Conservation (phyloP, 2,329 filamentous ascomycete species). For the Stenocarpella maydis region DNA sequence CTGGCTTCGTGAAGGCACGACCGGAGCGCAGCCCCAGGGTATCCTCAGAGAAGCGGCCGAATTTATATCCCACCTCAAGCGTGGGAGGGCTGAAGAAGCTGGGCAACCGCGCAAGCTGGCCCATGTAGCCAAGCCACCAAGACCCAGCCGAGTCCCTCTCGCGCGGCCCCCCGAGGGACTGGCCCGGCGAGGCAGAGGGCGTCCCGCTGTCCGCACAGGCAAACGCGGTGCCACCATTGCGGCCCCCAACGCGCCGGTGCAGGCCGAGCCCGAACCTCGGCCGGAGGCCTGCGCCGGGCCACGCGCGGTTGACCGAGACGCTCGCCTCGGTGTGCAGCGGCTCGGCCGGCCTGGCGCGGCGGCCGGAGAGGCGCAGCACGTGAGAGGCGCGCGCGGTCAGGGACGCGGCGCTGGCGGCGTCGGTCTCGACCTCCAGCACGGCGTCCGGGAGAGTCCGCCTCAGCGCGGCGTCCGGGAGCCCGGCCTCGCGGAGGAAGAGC, state of each 20-base stretch:
- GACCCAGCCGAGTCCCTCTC: background rate
- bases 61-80: slow-evolving; percentile 53
- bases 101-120: slow-evolving; percentile 5
- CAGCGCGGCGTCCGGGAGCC: slow-evolving; percentile 8
- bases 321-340: slow-evolving; percentile 50
- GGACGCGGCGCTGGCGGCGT: slow-evolving; percentile 49
- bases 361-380: slow-evolving; percentile 41
- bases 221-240: slow-evolving; percentile 46
- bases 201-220: slow-evolving; percentile 53
- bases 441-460: slow-evolving; percentile 38
- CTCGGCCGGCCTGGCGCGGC: slow-evolving; percentile 29
- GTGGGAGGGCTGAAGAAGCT: slow-evolving; percentile 43
- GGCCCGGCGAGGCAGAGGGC: slow-evolving; percentile 36
- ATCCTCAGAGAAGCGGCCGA: slow-evolving; percentile 39
- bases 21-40: slow-evolving; percentile 43
- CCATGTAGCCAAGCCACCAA: slow-evolving; percentile 35
- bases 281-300: slow-evolving; percentile 30
- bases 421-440: slow-evolving; percentile 48
- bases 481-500: slow-evolving; percentile 40
- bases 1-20: slow-evolving; percentile 44
- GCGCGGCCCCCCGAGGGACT: background rate
- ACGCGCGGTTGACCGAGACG: slow-evolving; percentile 39
- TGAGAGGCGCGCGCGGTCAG: slow-evolving; percentile 49
- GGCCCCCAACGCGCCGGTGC: slow-evolving; percentile 43
- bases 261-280: slow-evolving; percentile 46